Percentiles rank a stretch among this genome's conserved stretches.
These are phyloP conservation scores for Aeminium ludgeri DNA, from an alignment of 495 filamentous ascomycete species.

Conservation along the genomic window DNA sequence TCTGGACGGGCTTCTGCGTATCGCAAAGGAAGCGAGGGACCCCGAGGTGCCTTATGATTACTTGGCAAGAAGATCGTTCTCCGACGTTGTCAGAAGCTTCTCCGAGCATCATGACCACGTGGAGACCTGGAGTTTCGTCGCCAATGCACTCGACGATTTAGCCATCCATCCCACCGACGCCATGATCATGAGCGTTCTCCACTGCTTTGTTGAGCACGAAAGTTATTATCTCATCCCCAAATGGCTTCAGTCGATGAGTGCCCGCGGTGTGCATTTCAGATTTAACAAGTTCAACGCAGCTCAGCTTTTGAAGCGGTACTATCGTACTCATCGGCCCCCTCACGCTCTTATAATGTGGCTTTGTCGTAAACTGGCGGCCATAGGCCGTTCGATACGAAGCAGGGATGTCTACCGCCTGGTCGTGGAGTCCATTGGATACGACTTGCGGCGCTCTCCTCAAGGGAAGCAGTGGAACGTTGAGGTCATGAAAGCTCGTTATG, in stretches of 20 bases:
- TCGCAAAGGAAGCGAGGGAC: neutral
- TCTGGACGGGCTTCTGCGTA: neutral
- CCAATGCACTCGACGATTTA: neutral
- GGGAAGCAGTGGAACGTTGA: neutral
- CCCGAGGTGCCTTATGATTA: neutral
- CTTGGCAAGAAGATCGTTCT: neutral
- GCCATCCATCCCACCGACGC: conserved; percentile 2
- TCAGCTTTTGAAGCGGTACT: conserved; percentile 5
- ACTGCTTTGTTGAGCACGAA: conserved; percentile 7
- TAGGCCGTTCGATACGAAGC: conserved; percentile 1
- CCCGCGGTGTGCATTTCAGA: neutral
- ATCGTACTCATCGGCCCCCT: conserved; percentile 4
- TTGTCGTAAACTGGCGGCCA: conserved; percentile 1
- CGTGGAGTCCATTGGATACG: conserved; percentile 11
- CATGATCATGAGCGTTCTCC: conserved; percentile 8
- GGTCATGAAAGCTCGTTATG: neutral
- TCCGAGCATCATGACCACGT: neutral
- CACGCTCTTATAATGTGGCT: conserved; percentile 10
- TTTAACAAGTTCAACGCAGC: conserved; percentile 2
- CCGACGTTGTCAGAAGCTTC: conserved; percentile 2
- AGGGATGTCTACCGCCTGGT: conserved; percentile 1
- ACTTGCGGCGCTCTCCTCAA: neutral
- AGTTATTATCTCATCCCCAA: conserved; percentile 3
- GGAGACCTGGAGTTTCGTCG: conserved; percentile 11
- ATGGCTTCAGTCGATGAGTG: conserved; percentile 7